These are phyloP conservation scores for Moesziomyces parantarcticus DNA, from an alignment of 1,284 basidiomycete species.

Conservation along the genomic window DNA sequence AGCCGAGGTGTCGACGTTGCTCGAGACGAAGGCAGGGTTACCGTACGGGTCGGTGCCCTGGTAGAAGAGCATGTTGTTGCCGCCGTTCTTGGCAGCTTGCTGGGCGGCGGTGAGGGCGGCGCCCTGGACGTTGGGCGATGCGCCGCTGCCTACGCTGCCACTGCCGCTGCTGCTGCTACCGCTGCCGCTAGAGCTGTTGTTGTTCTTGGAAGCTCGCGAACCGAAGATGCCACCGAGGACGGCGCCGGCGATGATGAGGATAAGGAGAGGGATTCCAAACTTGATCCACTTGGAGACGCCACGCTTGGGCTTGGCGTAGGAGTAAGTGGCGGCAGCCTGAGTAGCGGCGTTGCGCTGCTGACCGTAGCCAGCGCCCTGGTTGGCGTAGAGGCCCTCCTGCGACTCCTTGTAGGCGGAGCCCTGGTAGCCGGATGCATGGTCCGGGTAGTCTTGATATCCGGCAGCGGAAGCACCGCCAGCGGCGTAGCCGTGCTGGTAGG, in stretches of 20 bases:
- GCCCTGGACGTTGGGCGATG: conserved; percentile 41
- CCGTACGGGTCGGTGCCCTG: conserved; percentile 75
- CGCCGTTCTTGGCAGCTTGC: conserved; percentile 75
- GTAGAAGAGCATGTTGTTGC: conserved; percentile 76
- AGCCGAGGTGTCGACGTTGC: conserved; percentile 73
- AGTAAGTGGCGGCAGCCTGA: conserved; percentile 55
- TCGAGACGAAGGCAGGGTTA: conserved; percentile 87
- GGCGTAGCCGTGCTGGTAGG: conserved; percentile 20
- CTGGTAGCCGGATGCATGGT: conserved; percentile 42
- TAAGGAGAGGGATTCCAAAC: conserved; percentile 53
- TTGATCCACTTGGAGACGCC: conserved; percentile 60
- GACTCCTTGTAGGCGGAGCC: conserved; percentile 43
- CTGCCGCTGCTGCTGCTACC: conserved; percentile 60
- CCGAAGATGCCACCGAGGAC: conserved; percentile 84
- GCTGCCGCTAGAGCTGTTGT: conserved; percentile 67
- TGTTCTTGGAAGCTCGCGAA: conserved; percentile 70
- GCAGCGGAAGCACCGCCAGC: conserved; percentile 9
- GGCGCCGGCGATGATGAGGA: conserved; percentile 70
- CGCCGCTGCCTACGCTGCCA: conserved; percentile 49
- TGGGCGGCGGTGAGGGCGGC: conserved; percentile 71
- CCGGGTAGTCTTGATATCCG: conserved; percentile 50
- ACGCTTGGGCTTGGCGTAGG: conserved; percentile 60
- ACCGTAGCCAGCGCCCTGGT: conserved; percentile 21
- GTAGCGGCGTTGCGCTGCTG: conserved; percentile 33
- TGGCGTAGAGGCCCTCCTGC: conserved; percentile 36